Evolutionary conservation across 306 rosid species (phyloP), one percentile per base, ranked within the genome.

Genomic region (Styphnolobium japonicum): DNA sequence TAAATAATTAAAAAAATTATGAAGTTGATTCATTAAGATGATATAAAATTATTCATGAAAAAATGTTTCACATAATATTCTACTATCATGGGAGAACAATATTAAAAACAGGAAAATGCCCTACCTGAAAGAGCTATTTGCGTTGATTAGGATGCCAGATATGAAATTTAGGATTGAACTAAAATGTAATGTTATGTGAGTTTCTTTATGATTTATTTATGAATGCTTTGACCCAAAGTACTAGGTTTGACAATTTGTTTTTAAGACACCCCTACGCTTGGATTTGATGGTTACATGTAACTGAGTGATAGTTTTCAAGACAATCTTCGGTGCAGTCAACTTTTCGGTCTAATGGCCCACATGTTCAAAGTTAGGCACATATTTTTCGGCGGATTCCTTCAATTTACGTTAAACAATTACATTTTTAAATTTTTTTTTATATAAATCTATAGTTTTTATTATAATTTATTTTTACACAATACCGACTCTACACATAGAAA

Each of bases 331-430:
- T 60, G 60, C 31, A 25, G 16, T 37, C n/a, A 73, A 39, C 42
- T 27, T 7, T 11, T 15, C 7, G 53, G 43, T 7, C 52, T 15
- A 0, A 36, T 70, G 75, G 31, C 34, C 49, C 52, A 10, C 77
- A 34, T 19, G 7, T 52, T 51, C 77, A 40, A 60, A 75, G 62
- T 76, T 80, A 57, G 70, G 62, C 70, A n/a, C n/a, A n/a, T 68
- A 25, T 53, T 58, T 67, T 27, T 31, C 52, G 36, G 36, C 49
- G 34, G 73, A 53, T 77, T 61, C 56, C 53, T 15, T 48, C 4
- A 0, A 48, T 48, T 48, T 3, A 27, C 31, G 31, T 3, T 27
- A n/a, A n/a, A n/a, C n/a, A n/a, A n/a, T n/a, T n/a, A n/a, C n/a
- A n/a, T n/a, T n/a, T n/a, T n/a, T n/a, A n/a, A n/a, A 1, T 27